Percentiles rank a stretch among this genome's conserved stretches.
phyloP scores from a whole-genome alignment of 768 basidiomycete species.

The Leccinum subtestaceum region DNA sequence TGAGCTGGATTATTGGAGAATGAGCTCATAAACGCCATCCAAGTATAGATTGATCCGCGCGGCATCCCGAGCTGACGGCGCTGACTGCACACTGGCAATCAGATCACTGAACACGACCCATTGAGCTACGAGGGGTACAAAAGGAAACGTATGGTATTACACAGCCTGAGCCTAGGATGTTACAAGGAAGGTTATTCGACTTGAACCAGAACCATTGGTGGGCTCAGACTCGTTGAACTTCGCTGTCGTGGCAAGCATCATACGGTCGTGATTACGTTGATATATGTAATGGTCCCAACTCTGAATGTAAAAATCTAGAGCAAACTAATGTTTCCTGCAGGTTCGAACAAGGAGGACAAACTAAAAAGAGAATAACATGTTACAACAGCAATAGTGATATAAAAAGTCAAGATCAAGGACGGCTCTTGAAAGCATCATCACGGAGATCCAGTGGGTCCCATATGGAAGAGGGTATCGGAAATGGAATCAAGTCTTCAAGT shows the following conservation, averaged over 20 bases:
- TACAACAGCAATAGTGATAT: constrained; percentile 8
- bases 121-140: too few species aligned
- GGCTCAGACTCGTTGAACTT: constrained; percentile 24
- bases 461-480: constrained; percentile 3
- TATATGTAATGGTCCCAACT: constrained; percentile 6
- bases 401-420: constrained; percentile 20
- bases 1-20: too few species aligned
- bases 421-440: constrained; percentile 32
- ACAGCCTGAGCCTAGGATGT: too few species aligned
- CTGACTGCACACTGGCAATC: too few species aligned
- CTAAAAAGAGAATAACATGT: constrained; percentile 2
- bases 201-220: constrained; percentile 61
- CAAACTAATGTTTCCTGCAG: constrained; percentile 10
- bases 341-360: constrained; percentile 9
- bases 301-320: constrained; percentile 25
- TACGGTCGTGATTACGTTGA: constrained; percentile 9
- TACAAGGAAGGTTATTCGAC: too few species aligned
- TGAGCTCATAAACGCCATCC: too few species aligned
- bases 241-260: constrained; percentile 2
- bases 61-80: too few species aligned
- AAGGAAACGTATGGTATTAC: too few species aligned
- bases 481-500: constrained; percentile 29
- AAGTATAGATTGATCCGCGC: too few species aligned
- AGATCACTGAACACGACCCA: too few species aligned
- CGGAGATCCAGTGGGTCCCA: constrained; percentile 20